Base-by-base conservation (phyloP, 352 stramenopile genomes). In the Phytophthora uliginosa region DNA sequence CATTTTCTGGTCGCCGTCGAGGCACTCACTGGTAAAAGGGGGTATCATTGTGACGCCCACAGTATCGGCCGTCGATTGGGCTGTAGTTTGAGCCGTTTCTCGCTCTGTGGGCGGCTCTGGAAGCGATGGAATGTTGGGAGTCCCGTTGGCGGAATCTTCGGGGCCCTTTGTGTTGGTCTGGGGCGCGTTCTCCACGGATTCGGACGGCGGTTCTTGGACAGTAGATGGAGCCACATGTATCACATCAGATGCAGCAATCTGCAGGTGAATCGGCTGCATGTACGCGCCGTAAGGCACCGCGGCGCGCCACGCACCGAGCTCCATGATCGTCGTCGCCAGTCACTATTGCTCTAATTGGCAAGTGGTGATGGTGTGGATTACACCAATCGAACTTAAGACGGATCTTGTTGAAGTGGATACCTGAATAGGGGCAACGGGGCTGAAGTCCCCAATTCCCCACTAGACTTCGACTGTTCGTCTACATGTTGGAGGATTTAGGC, bases 181-280 rank as follows among this genome's bases (percentile, higher is more conserved):
- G 38, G 20, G 42, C 18, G 62, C 47, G 20, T 66, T 68, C 50
- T 76, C 56, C 18, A 36, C 7, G 28, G 58, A 62, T 62, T 65
- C 40, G 62, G 55, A 69, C 24, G 31, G 2, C 22, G 55, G 66
- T 62, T 60, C 28, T 22, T 52, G 28, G 63, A 7, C 48, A 54
- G 7, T 1, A 56, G 48, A 40, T 74, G 52, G 2, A 60, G 2
- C 45, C 6, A 5, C 4, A 6, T n/a, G 20, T 60, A 7, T 0
- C 54, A 28, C 9, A 33, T 24, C 47, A n/a, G 61, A 56, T 59
- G n/a, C 48, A 20, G 24, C 42, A 6, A 88, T 55, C 13, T 76
- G 56, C 5, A 90, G 72, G 13, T 76, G 83, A 22, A 90, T 88
- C 10, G 76, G 74, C 71, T 87, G 83, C 26, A 90, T 42, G 59